A percentile compares a stretch with the other conserved stretches of the same genome.
Conservation (phyloP, 176 grass and related monocot species). For the Eragrostis curvula region DNA sequence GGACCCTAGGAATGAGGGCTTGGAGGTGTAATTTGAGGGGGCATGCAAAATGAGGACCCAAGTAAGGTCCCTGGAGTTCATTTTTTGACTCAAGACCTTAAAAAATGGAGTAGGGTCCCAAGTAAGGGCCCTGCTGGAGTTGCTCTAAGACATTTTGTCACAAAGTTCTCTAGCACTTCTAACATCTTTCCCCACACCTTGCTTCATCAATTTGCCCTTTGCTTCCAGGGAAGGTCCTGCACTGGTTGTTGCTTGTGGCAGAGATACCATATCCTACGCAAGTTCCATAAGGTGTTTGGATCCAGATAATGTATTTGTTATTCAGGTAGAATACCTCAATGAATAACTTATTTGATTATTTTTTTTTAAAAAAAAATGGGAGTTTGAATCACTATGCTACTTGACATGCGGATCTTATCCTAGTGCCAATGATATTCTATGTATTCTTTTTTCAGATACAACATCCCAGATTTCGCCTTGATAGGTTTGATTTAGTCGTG, state of each 20-base stretch:
- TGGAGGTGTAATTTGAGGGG: too few species aligned
- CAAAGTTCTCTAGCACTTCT: background rate
- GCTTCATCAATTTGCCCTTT: constrained; percentile 34
- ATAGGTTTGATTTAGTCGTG: constrained; percentile 88
- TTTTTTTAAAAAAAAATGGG: constrained; percentile 23
- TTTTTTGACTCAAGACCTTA: too few species aligned
- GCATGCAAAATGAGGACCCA: too few species aligned
- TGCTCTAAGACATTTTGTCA: constrained; percentile 5
- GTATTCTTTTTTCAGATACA: constrained; percentile 71
- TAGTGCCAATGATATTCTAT: constrained; percentile 8
- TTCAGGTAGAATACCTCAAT: constrained; percentile 64
- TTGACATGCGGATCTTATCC: background rate
- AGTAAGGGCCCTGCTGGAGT: too few species aligned
- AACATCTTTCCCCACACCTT: background rate
- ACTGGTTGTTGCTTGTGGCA: constrained; percentile 90
- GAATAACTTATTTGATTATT: constrained; percentile 18
- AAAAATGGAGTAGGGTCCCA: too few species aligned
- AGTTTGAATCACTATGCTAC: constrained; percentile 9
- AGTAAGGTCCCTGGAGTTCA: too few species aligned
- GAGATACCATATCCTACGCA: constrained; percentile 75
- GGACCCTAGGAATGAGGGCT: too few species aligned
- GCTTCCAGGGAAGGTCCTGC: constrained; percentile 79
- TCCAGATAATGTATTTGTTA: constrained; percentile 91
- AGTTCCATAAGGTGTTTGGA: constrained; percentile 75
- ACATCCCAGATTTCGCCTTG: constrained; percentile 78